These are phyloP conservation scores for Auriscalpium vulgare DNA, from an alignment of 768 basidiomycete genomes.

Conservation along the genomic window DNA sequence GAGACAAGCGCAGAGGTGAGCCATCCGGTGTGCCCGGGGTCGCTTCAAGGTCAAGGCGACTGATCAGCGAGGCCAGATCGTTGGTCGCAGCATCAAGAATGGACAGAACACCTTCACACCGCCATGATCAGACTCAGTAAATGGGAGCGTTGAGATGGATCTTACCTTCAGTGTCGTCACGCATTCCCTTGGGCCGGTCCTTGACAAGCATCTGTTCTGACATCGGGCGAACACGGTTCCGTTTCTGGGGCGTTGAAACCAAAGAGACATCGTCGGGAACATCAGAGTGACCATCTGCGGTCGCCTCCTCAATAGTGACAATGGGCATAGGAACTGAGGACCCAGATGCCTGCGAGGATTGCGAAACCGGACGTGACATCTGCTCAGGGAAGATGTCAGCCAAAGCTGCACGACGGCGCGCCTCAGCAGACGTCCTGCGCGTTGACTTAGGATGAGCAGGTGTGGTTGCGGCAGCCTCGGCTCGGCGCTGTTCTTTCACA, in stretches of 20 bases:
- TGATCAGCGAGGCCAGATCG: constrained; percentile 71
- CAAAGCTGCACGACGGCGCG: constrained; percentile 44
- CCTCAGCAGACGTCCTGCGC: constrained; percentile 36
- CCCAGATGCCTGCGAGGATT: not conserved
- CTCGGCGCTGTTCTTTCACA: constrained; percentile 33
- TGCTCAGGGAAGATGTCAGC: constrained; percentile 48
- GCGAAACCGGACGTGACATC: constrained; percentile 1
- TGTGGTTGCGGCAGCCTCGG: constrained; percentile 19
- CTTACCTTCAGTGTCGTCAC: constrained; percentile 46
- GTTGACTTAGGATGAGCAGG: constrained; percentile 28
- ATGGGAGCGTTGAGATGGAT: not conserved
- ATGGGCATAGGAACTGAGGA: constrained; percentile 18
- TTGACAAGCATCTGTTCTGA: constrained; percentile 55
- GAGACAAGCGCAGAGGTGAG: constrained; percentile 22
- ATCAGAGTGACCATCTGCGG: constrained; percentile 39
- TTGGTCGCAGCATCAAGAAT: constrained; percentile 75
- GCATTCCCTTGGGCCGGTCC: constrained; percentile 40
- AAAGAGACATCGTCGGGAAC: constrained; percentile 12
- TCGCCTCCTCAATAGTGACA: constrained; percentile 44
- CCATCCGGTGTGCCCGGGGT: constrained; percentile 50
- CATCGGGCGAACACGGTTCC: constrained; percentile 44
- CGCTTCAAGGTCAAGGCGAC: constrained; percentile 72
- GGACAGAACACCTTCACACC: constrained; percentile 44
- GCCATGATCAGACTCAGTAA: not conserved
- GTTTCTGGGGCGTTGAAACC: constrained; percentile 28